Conservation (phyloP, 148 eudicot species). For the Polygonum maritimum region DNA sequence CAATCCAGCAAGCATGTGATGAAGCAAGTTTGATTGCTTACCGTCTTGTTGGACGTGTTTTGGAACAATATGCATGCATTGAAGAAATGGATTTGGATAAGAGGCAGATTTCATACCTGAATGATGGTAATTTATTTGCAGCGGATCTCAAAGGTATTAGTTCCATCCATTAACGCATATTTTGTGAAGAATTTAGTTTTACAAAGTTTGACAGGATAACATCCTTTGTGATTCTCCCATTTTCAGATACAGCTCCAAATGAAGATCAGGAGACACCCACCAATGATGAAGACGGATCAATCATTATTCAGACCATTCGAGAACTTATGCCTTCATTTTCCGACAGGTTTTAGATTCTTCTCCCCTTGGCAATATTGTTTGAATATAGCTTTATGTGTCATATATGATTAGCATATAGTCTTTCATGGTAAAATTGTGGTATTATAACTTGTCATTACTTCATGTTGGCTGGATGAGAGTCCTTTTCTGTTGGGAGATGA, state of each 20-base stretch:
- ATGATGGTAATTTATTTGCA: slow-evolving; percentile 21
- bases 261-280: background rate
- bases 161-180: background rate
- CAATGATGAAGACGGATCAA: background rate
- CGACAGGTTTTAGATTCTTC: background rate
- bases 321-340: slow-evolving; percentile 11
- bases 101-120: slow-evolving; percentile 42
- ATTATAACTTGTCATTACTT: background rate
- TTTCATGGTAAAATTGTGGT: background rate
- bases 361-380: background rate
- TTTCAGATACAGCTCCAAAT: background rate
- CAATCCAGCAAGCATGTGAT: slow-evolving; percentile 70
- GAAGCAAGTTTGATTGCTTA: slow-evolving; percentile 54
- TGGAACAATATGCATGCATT: slow-evolving; percentile 36
- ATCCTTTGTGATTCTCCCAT: background rate
- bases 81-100: slow-evolving; percentile 27
- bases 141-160: slow-evolving; percentile 25
- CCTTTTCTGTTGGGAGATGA: background rate
- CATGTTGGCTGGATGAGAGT: background rate
- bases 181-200: background rate
- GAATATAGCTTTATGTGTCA: background rate
- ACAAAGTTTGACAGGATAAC: no score
- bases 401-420: background rate
- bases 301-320: slow-evolving; percentile 5
- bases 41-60: slow-evolving; percentile 39